A percentile compares a stretch with the other conserved stretches of the same genome.
phyloP scores from a whole-genome alignment of 2,329 filamentous ascomycete species.

The Fusarium sp. region DNA sequence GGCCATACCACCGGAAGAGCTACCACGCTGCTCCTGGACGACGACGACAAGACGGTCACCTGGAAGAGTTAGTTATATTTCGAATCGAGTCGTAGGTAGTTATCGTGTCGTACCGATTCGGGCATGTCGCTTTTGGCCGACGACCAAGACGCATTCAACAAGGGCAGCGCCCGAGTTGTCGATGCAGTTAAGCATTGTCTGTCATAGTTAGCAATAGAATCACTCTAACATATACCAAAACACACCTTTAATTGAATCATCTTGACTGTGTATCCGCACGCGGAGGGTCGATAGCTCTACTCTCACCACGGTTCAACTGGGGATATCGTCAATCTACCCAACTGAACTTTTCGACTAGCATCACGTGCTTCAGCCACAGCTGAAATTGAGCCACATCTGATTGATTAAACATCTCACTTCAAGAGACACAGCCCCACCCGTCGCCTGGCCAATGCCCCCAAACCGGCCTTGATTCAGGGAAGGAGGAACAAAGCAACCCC shows the following conservation, averaged over 20 bases:
- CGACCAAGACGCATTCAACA: constrained; percentile 93
- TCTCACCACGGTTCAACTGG: constrained; percentile 35
- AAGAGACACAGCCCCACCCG: constrained; percentile 39
- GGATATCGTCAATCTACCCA: constrained; percentile 30
- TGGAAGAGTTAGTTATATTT: constrained; percentile 52
- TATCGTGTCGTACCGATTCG: constrained; percentile 77
- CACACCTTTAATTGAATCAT: constrained; percentile 93
- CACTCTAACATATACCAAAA: too few relatives aligned
- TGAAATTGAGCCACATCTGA: constrained; percentile 15
- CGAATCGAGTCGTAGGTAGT: background rate
- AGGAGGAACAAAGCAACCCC: constrained; percentile 38
- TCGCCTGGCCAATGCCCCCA: constrained; percentile 49
- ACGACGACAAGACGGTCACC: constrained; percentile 98
- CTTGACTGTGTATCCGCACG: constrained; percentile 53
- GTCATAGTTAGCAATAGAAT: constrained; percentile 16
- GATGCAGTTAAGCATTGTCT: constrained; percentile 99
- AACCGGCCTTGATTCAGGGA: constrained; percentile 41
- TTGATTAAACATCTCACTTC: background rate
- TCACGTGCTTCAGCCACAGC: constrained; percentile 45
- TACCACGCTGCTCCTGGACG: constrained; percentile 93
- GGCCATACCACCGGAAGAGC: constrained; percentile 76
- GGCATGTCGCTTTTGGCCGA: constrained; percentile 89
- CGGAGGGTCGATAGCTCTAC: constrained; percentile 41
- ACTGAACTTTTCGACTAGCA: constrained; percentile 44
- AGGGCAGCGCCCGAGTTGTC: constrained; percentile 98